A percentile compares a stretch with the other conserved stretches of the same genome.
Conservation (phyloP, 2,329 filamentous ascomycete genomes). For the Fusarium chaquense region DNA sequence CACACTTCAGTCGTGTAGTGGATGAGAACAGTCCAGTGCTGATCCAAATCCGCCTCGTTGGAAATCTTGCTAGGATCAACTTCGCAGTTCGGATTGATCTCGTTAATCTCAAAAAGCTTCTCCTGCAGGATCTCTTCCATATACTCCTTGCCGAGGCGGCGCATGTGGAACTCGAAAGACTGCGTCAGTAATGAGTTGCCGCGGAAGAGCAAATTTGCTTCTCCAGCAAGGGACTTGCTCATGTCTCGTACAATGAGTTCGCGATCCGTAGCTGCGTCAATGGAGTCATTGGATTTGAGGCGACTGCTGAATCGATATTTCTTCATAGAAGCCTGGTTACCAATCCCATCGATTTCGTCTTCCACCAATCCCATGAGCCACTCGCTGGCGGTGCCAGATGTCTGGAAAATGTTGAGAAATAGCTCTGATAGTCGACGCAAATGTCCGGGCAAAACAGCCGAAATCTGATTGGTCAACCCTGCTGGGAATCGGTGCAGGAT, state of each 20-base stretch:
- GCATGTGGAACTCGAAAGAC: constrained; percentile 95
- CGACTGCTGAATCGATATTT: constrained; percentile 78
- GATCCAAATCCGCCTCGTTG: constrained; percentile 75
- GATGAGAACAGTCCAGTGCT: constrained; percentile 85
- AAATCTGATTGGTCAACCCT: constrained; percentile 86
- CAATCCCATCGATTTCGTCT: constrained; percentile 94
- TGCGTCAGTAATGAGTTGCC: constrained; percentile 96
- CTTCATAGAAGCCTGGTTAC: constrained; percentile 82
- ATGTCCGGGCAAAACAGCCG: constrained; percentile 80
- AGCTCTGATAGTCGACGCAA: constrained; percentile 85
- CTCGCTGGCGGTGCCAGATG: constrained; percentile 83
- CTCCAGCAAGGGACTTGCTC: constrained; percentile 81
- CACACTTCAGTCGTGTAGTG: constrained; percentile 84
- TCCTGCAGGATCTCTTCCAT: constrained; percentile 87
- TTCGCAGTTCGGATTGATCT: constrained; percentile 91
- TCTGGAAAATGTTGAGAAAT: constrained; percentile 94
- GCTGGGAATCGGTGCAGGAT: constrained; percentile 87
- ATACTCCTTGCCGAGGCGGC: constrained; percentile 91
- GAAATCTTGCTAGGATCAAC: constrained; percentile 87
- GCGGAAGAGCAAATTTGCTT: constrained; percentile 94
- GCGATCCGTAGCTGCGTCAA: constrained; percentile 71
- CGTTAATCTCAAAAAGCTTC: constrained; percentile 89
- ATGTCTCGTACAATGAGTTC: constrained; percentile 81
- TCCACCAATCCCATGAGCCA: constrained; percentile 96
- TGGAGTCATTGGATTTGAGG: constrained; percentile 77